These are phyloP conservation scores for Yamadazyma epiphylla DNA, from an alignment of 1,139 yeast species.

Conservation along the genomic window DNA sequence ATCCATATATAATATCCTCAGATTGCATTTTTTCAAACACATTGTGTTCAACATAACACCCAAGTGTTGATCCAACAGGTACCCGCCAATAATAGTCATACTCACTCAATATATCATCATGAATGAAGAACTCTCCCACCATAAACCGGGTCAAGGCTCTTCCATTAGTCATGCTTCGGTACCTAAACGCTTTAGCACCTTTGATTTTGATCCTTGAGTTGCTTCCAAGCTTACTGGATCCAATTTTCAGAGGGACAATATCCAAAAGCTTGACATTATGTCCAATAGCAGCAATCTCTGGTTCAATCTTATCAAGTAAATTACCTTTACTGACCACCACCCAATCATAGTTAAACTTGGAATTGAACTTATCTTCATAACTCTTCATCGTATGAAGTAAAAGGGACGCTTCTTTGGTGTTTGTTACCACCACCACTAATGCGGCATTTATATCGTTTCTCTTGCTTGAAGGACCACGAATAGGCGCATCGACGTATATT, in stretches of 20 bases:
- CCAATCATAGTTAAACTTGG: constrained; percentile 16
- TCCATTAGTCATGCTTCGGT: constrained; percentile 3
- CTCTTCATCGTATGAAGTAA: constrained; percentile 13
- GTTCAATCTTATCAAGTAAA: constrained; percentile 1
- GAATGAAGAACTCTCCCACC: constrained; percentile 46
- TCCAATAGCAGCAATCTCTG: constrained; percentile 4
- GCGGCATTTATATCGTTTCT: no score
- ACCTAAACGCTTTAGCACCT: constrained; percentile 2
- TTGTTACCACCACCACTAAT: constrained; percentile 9
- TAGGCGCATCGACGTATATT: constrained; percentile 2
- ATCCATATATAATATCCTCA: constrained; percentile 53
- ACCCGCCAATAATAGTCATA: constrained; percentile 66
- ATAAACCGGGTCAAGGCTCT: constrained; percentile 68
- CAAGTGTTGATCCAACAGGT: constrained; percentile 55
- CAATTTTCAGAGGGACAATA: neutral
- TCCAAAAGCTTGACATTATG: constrained; percentile 30
- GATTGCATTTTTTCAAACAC: constrained; percentile 54
- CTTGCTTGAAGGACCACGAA: no score
- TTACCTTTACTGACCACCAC: constrained; percentile 9
- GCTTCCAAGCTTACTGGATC: neutral
- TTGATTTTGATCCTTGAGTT: no score
- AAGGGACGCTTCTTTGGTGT: constrained; percentile 6
- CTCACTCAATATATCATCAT: constrained; percentile 24
- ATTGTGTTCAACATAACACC: constrained; percentile 58
- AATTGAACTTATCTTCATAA: constrained; percentile 17